A percentile compares a stretch with the other conserved stretches of the same genome.
Conservation (phyloP, 116 monocot genomes). For the Trichopus zeylanicus region DNA sequence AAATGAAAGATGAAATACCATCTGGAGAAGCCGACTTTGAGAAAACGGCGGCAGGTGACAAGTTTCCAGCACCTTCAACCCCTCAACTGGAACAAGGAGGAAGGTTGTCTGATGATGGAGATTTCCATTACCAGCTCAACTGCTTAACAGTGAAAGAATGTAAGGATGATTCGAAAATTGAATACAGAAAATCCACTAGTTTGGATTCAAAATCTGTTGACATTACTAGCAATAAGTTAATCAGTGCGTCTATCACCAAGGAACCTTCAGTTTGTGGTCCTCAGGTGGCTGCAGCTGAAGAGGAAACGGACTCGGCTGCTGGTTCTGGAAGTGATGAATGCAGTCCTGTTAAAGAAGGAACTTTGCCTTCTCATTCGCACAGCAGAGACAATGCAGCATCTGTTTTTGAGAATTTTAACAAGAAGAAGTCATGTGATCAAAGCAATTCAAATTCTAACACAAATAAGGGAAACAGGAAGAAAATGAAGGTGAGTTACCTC, state of each 20-base stretch:
- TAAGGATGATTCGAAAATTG: constrained; percentile 4
- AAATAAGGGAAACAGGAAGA: constrained; percentile 37
- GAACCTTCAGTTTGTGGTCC: not conserved
- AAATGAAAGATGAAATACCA: constrained; percentile 2
- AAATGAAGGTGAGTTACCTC: constrained; percentile 34
- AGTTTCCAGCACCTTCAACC: constrained; percentile 26
- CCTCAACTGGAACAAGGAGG: constrained; percentile 16
- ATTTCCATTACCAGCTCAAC: constrained; percentile 11
- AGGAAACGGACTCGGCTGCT: constrained; percentile 29
- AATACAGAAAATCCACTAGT: constrained; percentile 2
- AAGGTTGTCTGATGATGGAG: constrained; percentile 4
- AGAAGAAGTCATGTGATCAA: constrained; percentile 17
- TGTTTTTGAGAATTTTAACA: constrained; percentile 12
- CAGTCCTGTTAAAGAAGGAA: constrained; percentile 18
- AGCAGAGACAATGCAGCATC: constrained; percentile 8
- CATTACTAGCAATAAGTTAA: constrained; percentile 30
- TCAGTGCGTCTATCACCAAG: constrained; percentile 5
- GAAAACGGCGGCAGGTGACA: not conserved
- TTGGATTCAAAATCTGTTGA: constrained; percentile 43
- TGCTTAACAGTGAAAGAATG: constrained; percentile 1
- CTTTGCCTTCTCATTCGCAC: constrained; percentile 3
- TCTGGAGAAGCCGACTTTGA: not conserved
- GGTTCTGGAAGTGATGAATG: constrained; percentile 28
- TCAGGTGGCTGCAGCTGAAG: constrained; percentile 12
- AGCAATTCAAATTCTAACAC: constrained; percentile 6